These are phyloP conservation scores for Jatropha podagrica DNA, from an alignment of 441 rosid species.

Conservation along the genomic window DNA sequence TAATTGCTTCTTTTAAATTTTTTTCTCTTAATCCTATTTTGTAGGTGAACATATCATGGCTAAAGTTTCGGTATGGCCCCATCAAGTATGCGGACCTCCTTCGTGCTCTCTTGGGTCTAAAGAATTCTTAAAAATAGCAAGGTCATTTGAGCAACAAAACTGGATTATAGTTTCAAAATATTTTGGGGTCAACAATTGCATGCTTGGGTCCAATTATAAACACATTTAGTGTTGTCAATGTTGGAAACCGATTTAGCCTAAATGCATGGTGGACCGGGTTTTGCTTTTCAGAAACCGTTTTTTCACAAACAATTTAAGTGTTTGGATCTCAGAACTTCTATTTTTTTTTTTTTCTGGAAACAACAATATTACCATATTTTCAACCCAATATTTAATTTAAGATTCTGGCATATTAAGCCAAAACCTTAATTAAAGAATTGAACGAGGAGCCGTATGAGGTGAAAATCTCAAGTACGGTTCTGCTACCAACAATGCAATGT, in stretches of 20 bases:
- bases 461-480: too few species aligned
- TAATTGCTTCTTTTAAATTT: background rate
- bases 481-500: too few species aligned
- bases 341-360: too few species aligned
- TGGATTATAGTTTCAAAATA: constrained; percentile 1
- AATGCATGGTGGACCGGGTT: too few species aligned
- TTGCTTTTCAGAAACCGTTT: too few species aligned
- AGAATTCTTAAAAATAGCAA: background rate
- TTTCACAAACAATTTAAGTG: too few species aligned
- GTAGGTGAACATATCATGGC: constrained; percentile 20
- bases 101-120: constrained; percentile 2
- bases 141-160: background rate
- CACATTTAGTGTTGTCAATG: background rate
- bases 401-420: too few species aligned
- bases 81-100: constrained; percentile 15
- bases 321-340: background rate
- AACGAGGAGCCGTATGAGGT: too few species aligned
- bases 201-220: background rate
- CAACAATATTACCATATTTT: background rate
- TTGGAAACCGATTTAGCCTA: background rate
- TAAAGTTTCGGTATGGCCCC: constrained; percentile 17
- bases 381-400: background rate
- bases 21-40: constrained; percentile 2
- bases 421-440: too few species aligned
- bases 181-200: background rate